Evolutionary conservation across 441 rosid genomes (phyloP).

Genomic region (Dalechampia spathulata): DNA sequence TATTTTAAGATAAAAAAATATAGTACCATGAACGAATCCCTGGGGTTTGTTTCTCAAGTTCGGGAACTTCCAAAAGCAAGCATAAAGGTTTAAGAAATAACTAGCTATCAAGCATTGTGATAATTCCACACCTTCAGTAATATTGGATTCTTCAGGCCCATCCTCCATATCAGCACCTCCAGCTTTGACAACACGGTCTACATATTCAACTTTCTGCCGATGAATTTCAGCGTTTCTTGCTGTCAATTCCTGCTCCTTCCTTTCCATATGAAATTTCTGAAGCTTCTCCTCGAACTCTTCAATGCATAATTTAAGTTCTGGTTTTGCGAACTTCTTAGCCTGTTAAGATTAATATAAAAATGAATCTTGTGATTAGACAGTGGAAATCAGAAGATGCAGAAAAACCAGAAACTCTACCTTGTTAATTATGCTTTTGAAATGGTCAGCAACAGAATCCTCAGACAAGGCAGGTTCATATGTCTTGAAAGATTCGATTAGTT

Average conservation of each 20-base stretch:
- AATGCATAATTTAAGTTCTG: constrained; percentile 79
- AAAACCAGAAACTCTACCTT: constrained; percentile 46
- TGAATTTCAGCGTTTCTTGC: constrained; percentile 86
- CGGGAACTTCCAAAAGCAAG: neutral
- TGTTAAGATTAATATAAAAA: constrained; percentile 31
- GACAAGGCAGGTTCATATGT: constrained; percentile 75
- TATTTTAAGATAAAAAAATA: neutral
- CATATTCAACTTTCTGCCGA: constrained; percentile 46
- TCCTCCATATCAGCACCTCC: constrained; percentile 25
- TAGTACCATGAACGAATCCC: neutral
- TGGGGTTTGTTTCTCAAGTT: neutral
- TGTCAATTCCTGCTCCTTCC: constrained; percentile 93
- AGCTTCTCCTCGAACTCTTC: constrained; percentile 99
- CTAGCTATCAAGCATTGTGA: neutral
- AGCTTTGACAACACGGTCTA: constrained; percentile 28
- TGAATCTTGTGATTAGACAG: neutral
- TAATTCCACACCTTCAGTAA: constrained; percentile 28
- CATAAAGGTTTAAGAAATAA: neutral
- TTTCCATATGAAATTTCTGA: constrained; percentile 73
- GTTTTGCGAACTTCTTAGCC: constrained; percentile 95
- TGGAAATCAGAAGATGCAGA: constrained; percentile 7
- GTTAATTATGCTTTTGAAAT: constrained; percentile 80
- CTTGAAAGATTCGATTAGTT: constrained; percentile 84
- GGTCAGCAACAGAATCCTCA: constrained; percentile 79
- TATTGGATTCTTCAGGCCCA: constrained; percentile 30